Evolutionary conservation across 139 green algal species (phyloP).

Genomic region (Coccomyxa sp.): DNA sequence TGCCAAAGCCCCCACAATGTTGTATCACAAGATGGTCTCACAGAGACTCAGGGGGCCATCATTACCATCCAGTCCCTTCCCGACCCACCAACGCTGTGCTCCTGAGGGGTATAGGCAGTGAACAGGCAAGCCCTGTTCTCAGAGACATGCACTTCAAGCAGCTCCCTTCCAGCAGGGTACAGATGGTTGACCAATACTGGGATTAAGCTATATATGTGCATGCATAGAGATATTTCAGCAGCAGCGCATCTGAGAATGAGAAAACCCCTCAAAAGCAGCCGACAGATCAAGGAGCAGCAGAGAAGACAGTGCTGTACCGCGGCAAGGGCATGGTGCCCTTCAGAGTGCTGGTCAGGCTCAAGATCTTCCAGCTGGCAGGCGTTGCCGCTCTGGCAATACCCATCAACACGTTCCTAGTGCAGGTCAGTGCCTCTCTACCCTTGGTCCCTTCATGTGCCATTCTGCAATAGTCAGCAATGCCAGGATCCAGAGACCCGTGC

Average conservation of each 20-base stretch:
- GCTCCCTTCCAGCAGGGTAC: too few species aligned
- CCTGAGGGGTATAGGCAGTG: too few species aligned
- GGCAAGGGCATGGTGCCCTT: slow-evolving; percentile 59
- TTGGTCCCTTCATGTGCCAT: too few species aligned
- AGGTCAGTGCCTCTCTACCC: neutral
- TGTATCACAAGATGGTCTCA: too few species aligned
- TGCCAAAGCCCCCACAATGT: too few species aligned
- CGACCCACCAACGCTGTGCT: too few species aligned
- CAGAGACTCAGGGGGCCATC: too few species aligned
- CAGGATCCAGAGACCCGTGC: neutral
- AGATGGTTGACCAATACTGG: too few species aligned
- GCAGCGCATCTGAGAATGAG: neutral
- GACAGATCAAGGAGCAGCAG: neutral
- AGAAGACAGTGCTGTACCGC: slow-evolving; percentile 48
- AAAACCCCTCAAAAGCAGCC: neutral
- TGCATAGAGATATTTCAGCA: neutral
- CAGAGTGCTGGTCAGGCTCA: slow-evolving; percentile 63
- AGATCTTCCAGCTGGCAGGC: slow-evolving; percentile 68
- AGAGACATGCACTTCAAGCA: too few species aligned
- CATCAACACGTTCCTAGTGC: slow-evolving; percentile 26
- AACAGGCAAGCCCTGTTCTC: too few species aligned
- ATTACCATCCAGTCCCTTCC: too few species aligned
- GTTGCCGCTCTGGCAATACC: slow-evolving; percentile 29
- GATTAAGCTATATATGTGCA: neutral
- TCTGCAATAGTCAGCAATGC: neutral